Base-by-base conservation (phyloP, 1,139 yeast genomes). In the Geotrichum macrosporum region DNA sequence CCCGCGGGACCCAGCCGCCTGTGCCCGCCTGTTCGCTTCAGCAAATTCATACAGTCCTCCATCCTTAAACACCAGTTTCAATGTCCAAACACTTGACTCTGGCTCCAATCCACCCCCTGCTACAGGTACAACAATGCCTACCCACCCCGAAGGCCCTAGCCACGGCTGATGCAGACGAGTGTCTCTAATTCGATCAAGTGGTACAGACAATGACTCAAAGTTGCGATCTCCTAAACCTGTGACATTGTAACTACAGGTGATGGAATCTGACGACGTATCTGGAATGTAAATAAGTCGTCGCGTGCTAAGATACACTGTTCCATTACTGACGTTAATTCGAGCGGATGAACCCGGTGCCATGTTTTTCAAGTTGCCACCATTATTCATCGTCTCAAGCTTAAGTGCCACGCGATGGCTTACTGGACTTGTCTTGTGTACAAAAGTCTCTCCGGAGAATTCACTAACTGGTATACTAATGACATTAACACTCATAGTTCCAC, bases 31-130 rank as follows among this genome's bases (percentile, higher is more conserved):
- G n/a, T n/a, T n/a, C 15, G 36, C 33, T 12, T 42, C 50, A 24
- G 18, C 50, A 42, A 42, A 47, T 15, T 47, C 50, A 19, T 47
- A 47, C 13, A 44, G 47, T 4, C 50, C 50, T 8, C 50, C 50
- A 18, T 47, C 50, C 26, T 18, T 21, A 31, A 41, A 47, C 12
- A 33, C 33, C 12, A 47, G 12, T 18, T 30, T 22, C 10, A 42
- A 19, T 26, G 30, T 21, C 50, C 50, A 47, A 15, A 24, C 35
- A 12, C 30, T 32, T 13, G 12, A 26, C 21, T 32, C 39, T 2
- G 50, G 50, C 18, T 42, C 50, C 36, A 47, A n/a, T 4, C 50
- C 50, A 3, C 46, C 47, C 12, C 26, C 41, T n/a, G 18, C 21
- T 6, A 33, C 22, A 4, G 50, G 50, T 9, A 27, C 30, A 3